Percentiles rank a stretch among this genome's conserved stretches.
phyloP scores from a whole-genome alignment of 2,329 filamentous ascomycete genomes.

The Zarea fungicola region DNA sequence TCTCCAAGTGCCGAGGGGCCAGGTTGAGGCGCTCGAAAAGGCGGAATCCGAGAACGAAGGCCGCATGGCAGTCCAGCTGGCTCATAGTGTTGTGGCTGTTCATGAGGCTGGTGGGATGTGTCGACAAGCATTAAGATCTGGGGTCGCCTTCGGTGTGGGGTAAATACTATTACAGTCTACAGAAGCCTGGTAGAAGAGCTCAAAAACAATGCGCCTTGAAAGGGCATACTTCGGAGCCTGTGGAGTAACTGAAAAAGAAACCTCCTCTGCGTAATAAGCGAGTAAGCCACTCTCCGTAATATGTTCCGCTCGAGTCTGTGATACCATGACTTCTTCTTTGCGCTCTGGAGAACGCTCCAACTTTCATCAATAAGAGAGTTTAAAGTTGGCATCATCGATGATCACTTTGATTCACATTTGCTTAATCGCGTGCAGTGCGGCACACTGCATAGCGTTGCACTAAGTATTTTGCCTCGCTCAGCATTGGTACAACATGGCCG shows the following conservation, averaged over 20 bases:
- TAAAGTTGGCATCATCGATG: neutral
- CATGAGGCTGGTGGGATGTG: neutral
- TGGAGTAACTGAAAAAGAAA: no score
- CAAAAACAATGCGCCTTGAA: no score
- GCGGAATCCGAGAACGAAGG: neutral
- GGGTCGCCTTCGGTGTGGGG: constrained; percentile 2
- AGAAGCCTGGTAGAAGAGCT: no score
- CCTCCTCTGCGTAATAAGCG: no score
- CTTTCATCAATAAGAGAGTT: neutral
- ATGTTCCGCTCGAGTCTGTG: neutral
- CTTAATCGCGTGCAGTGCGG: neutral
- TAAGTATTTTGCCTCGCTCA: neutral
- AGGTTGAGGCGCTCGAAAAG: neutral
- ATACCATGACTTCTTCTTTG: neutral
- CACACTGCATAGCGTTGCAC: neutral
- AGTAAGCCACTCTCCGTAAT: neutral
- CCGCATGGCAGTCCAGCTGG: neutral
- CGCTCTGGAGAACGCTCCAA: neutral
- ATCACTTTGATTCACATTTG: neutral
- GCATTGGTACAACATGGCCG: neutral
- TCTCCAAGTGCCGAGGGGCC: neutral
- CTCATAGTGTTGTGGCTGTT: neutral
- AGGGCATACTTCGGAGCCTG: constrained; percentile 8
- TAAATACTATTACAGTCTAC: neutral
- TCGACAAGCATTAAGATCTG: neutral